Evolutionary conservation across 108 stramenopile genomes (phyloP).

Genomic region (Fragilariopsis cylindrus): DNA sequence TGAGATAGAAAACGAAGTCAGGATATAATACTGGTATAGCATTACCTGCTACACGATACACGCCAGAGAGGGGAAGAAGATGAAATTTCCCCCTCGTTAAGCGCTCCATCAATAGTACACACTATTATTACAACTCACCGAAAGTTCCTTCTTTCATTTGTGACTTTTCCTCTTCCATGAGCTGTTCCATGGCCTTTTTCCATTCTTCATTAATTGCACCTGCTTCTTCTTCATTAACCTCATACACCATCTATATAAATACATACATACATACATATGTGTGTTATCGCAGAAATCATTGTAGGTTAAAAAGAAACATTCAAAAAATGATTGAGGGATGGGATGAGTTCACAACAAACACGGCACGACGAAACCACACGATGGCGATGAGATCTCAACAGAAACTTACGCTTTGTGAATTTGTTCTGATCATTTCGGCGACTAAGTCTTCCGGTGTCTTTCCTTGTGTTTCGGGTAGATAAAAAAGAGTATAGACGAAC

Average conservation of each 20-base stretch:
- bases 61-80: too few species aligned
- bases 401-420: slow-evolving; percentile 38
- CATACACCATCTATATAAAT: slow-evolving; percentile 46
- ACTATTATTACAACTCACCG: slow-evolving; percentile 14
- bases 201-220: slow-evolving; percentile 75
- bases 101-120: too few species aligned
- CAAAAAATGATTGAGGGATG: too few species aligned
- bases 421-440: slow-evolving; percentile 65
- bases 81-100: too few species aligned
- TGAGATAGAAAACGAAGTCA: neutral
- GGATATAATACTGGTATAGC: too few species aligned
- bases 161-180: slow-evolving; percentile 73
- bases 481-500: slow-evolving; percentile 58
- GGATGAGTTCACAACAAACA: too few species aligned
- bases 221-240: slow-evolving; percentile 54
- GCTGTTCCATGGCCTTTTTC: slow-evolving; percentile 86
- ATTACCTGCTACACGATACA: too few species aligned
- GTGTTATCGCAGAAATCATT: too few species aligned
- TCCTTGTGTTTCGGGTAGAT: slow-evolving; percentile 88
- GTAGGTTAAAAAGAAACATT: too few species aligned
- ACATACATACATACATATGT: too few species aligned
- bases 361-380: too few species aligned
- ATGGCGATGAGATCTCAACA: too few species aligned
- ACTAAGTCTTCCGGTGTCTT: slow-evolving; percentile 74
- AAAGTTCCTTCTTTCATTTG: slow-evolving; percentile 67